phyloP scores from a whole-genome alignment of 768 basidiomycete genomes.

The Cystobasidium ongulense region DNA sequence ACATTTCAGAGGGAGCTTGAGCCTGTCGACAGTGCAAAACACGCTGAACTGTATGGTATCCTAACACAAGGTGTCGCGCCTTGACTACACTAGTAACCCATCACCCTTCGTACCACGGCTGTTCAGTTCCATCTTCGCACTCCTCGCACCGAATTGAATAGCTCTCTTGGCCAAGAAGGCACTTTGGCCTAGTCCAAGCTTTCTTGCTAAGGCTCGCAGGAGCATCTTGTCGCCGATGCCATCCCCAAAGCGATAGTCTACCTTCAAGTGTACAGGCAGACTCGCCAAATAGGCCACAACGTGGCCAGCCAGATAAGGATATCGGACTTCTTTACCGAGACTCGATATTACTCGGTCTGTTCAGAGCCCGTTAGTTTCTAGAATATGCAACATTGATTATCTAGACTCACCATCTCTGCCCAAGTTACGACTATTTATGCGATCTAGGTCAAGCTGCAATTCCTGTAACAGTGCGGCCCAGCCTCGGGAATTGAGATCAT shows the following conservation, averaged over 20 bases:
- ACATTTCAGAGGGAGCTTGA: conserved; percentile 18
- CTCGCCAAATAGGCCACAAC: conserved; percentile 34
- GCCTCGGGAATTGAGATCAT: neutral
- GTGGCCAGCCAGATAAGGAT: conserved; percentile 56
- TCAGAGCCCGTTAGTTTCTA: neutral
- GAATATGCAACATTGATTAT: neutral
- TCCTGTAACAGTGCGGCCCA: conserved; percentile 45
- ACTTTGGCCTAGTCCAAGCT: conserved; percentile 67
- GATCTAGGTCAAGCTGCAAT: conserved; percentile 63
- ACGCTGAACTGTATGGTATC: neutral
- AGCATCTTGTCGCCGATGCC: conserved; percentile 86
- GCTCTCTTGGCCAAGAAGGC: conserved; percentile 76
- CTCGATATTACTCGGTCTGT: conserved; percentile 72
- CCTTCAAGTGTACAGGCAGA: conserved; percentile 71
- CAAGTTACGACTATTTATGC: conserved; percentile 66
- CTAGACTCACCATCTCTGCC: conserved; percentile 61
- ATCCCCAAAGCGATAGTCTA: conserved; percentile 64
- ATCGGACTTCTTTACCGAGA: conserved; percentile 81
- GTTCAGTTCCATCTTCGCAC: conserved; percentile 40
- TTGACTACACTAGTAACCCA: neutral
- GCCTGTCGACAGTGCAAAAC: neutral
- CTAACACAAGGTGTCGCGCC: neutral
- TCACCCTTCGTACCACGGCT: conserved; percentile 31
- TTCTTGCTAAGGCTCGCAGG: conserved; percentile 60
- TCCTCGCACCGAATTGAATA: conserved; percentile 76